Percentiles rank a stretch among this genome's conserved stretches.
Evolutionary conservation across 805 yeast genomes (phyloP).

Genomic region (Vanderwaltozyma tropicalis): DNA sequence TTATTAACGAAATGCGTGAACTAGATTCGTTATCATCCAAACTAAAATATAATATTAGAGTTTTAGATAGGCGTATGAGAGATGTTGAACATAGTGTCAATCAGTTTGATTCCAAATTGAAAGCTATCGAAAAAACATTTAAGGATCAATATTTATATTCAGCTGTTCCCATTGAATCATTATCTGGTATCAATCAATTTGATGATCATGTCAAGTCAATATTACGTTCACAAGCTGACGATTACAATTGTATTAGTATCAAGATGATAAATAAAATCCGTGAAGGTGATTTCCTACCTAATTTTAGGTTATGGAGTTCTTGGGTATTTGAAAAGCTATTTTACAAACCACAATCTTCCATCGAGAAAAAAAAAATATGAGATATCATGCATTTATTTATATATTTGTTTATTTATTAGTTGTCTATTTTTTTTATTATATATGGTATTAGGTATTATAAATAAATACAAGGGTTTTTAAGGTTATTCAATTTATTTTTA

Average conservation of each 20-base stretch:
- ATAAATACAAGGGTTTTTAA: too few species aligned
- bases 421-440: too few species aligned
- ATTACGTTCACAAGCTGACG: not conserved
- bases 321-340: not conserved
- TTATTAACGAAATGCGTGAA: conserved; percentile 36
- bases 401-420: too few species aligned
- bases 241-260: conserved; percentile 1
- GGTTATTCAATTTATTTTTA: not conserved
- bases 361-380: not conserved
- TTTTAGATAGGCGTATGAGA: conserved; percentile 47
- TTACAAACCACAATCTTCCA: not conserved
- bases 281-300: not conserved
- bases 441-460: too few species aligned
- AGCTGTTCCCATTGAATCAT: not conserved
- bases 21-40: conserved; percentile 48
- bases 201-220: conserved; percentile 1
- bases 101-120: conserved; percentile 29
- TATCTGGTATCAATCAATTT: not conserved
- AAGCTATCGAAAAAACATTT: conserved; percentile 10
- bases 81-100: conserved; percentile 57
- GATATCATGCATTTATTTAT: not conserved
- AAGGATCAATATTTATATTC: not conserved
- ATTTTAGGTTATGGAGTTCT: not conserved
- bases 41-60: conserved; percentile 53
- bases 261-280: not conserved